A percentile compares a stretch with the other conserved stretches of the same genome.
Conservation (phyloP, 169 alveolate genomes). For the Plasmodium chabaudi region DNA sequence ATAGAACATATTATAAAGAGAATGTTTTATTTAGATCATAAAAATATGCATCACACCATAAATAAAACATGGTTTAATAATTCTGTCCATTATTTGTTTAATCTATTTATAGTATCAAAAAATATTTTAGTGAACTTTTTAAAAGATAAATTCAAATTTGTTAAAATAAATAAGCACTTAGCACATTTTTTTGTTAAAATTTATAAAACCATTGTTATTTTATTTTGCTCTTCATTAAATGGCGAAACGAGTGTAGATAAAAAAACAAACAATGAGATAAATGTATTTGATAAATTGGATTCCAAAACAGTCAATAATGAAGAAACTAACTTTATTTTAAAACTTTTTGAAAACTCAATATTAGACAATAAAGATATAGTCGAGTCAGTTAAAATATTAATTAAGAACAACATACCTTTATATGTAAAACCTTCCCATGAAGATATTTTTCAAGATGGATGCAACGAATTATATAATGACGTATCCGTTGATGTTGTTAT, state of each 20-base stretch:
- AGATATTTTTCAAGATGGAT: conserved; percentile 17
- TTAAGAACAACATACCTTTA: conserved; percentile 27
- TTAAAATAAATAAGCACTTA: neutral
- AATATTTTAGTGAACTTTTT: neutral
- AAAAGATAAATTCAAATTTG: neutral
- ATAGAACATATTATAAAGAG: conserved; percentile 20
- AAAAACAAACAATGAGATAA: neutral
- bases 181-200: neutral
- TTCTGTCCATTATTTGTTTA: neutral
- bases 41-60: neutral
- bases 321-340: neutral
- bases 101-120: neutral
- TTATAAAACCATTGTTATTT: neutral
- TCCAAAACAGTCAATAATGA: neutral
- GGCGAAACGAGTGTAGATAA: neutral
- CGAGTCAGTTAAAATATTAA: conserved; percentile 11
- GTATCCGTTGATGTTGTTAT: conserved; percentile 34
- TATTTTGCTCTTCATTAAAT: neutral
- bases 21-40: conserved; percentile 14
- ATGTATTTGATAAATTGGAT: neutral
- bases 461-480: neutral
- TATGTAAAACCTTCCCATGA: conserved; percentile 43
- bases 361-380: conserved; percentile 9
- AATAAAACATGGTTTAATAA: neutral
- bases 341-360: conserved; percentile 1